Conservation (phyloP, 2,329 filamentous ascomycete species). For the Coleophoma eucalyptorum region DNA sequence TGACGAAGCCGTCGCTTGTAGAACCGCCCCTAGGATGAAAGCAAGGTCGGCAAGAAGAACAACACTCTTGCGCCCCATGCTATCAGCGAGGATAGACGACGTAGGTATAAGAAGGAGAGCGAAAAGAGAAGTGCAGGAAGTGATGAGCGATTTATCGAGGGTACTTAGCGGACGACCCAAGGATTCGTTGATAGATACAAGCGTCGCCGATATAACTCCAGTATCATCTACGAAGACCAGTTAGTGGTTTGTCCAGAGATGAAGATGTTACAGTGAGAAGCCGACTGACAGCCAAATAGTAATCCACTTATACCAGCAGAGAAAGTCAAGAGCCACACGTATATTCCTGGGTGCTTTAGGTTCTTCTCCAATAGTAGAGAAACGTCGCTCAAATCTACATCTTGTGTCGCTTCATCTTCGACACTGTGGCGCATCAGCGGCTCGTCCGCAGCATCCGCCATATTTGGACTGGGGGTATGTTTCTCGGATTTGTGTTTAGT, state of each 20-base stretch:
- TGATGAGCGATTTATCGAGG: slow-evolving; percentile 67
- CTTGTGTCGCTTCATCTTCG: slow-evolving; percentile 8
- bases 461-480: slow-evolving; percentile 14
- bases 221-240: slow-evolving; percentile 17
- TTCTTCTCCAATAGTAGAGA: slow-evolving; percentile 24
- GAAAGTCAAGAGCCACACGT: slow-evolving; percentile 59
- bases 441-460: slow-evolving; percentile 23
- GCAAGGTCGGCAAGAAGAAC: slow-evolving; percentile 62
- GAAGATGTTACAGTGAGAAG: not conserved
- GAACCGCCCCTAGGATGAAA: slow-evolving; percentile 63
- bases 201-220: slow-evolving; percentile 63
- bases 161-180: slow-evolving; percentile 54
- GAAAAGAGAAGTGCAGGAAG: slow-evolving; percentile 64
- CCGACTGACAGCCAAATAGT: slow-evolving; percentile 59
- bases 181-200: slow-evolving; percentile 59
- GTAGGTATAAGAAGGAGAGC: slow-evolving; percentile 62
- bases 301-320: slow-evolving; percentile 65
- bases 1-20: slow-evolving; percentile 56
- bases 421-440: slow-evolving; percentile 21
- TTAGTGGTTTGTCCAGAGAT: too few relatives aligned
- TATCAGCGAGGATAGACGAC: slow-evolving; percentile 61
- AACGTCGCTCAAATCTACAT: slow-evolving; percentile 16
- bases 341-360: slow-evolving; percentile 33
- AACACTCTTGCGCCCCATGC: slow-evolving; percentile 56
- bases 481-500: not conserved